Base-by-base conservation (phyloP, 305 asterid genomes). In the Fraxinus albicans region DNA sequence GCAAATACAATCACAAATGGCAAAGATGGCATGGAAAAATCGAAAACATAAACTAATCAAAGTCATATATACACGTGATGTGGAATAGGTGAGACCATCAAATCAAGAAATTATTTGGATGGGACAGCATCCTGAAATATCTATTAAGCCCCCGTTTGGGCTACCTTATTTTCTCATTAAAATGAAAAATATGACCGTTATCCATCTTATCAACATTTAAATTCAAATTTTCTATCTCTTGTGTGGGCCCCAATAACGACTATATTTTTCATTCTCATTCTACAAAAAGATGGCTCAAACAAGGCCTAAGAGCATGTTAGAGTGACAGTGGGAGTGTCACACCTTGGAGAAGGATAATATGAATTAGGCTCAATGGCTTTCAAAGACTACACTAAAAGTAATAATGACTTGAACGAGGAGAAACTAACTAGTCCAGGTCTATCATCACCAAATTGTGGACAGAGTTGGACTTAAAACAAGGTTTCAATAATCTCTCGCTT, bases 1-100 rank as follows among this genome's bases (percentile, higher is more conserved):
- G 58, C 13, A 81, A 6, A 35, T 27, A 55, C 19, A 81, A 76
- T 50, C 77, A 34, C 31, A 63, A 73, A 83, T 73, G 23, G 73
- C 29, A 12, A 58, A 27, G 55, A 35, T n/a, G 10, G 33, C 67
- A 82, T 13, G 23, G 27, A 78, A 21, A 33, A 33, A 31, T 50
- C 10, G 19, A 25, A 63, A 23, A 7, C 73, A 23, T 63, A 25
- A 58, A 3, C 27, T 58, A 58, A 58, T 8, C 12, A 1, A 38
- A 38, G 47, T 8, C 12, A 25, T 25, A 38, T 23, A 63, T 63
- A 63, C 73, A 63, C 34, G 6, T 23, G 73, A 8, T 21, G 13
- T 21, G 73, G 73, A 3, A 23, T 63, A 21, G 72, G n/a, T 23
- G 13, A 63, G 33, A 63, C 23, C 31, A 63, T 23, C 72, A 63